Evolutionary conservation across 192 early-diverging fungal species (phyloP), one percentile per base, ranked within the genome.

Genomic region (Entophlyctis luteolus): DNA sequence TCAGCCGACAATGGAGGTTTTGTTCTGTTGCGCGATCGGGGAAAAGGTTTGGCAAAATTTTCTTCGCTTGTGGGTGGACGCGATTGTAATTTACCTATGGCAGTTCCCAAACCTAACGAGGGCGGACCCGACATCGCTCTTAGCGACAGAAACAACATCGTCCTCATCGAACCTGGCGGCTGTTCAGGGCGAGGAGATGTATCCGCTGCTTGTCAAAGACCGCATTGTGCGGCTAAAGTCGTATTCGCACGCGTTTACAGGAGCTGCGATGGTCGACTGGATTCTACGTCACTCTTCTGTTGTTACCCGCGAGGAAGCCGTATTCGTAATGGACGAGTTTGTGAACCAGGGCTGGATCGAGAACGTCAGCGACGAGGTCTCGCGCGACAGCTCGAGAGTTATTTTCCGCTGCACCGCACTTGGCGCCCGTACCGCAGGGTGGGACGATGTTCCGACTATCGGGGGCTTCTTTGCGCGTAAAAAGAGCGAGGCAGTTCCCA

Each of bases 181-280:
- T n/a, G n/a, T n/a, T n/a, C n/a, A n/a, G n/a, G n/a, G n/a, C n/a
- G n/a, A n/a, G n/a, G n/a, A n/a, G 8, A 62, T 70, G 25, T 48
- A 42, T 47, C 48, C 68, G 38, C 32, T 78, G 16, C 52, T 63
- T 32, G 32, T 78, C 37, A 62, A 65, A 12, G 68, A 74, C 35
- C 56, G 67, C 32, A 48, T 57, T 28, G 32, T 59, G 35, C 47
- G 53, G n/a, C 37, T 72, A 18, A 75, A 75, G 45, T 65, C 49
- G 2, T 71, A 75, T 34, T 53, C 70, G 14, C 55, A 75, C 60
- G 67, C 73, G 1, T 75, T 75, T 47, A 59, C 67, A 14, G 78
- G 78, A 1, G 12, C 32, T 5, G 72, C 63, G n/a, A 52, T 33
- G 37, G 54, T 79, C 4, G 68, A 50, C 36, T 74, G 73, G 72